Base-by-base conservation (phyloP, 345 rosid species). In the Litchi chinensis region DNA sequence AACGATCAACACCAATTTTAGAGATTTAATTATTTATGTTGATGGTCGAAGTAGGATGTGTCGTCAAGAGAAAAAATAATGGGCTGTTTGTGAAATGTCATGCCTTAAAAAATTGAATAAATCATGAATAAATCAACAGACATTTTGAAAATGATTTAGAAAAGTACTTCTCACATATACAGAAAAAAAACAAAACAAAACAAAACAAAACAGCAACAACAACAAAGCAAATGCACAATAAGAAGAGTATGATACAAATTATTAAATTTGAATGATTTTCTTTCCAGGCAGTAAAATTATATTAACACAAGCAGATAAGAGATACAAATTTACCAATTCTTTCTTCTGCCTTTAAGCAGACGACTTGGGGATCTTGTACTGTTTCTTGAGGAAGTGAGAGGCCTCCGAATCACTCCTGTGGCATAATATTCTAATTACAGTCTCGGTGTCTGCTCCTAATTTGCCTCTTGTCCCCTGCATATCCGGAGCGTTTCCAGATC, bases 321-420 rank as follows among this genome's bases (percentile, higher is more conserved):
- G 12, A 76, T 54, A 22, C 18, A 50, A 5, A 32, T 50, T 54
- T 75, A 8, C 62, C 65, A 50, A 13, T 46, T 5, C 43, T 4
- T 64, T 65, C 12, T 46, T 65, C 12, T 40, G 21, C 18, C 22
- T 28, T 56, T 86, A 89, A 10, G 83, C 88, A 6, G 87, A 84
- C 78, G 98, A 92, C 71, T 86, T 94, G 59, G 99, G 99, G 79
- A 96, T 89, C 82, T 89, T 93, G 89, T 90, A 94, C 86, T 96
- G 97, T 78, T 93, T 96, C 87, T 94, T 96, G 19, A 96, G 91
- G 87, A 93, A 96, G 68, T 89, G 91, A 41, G 98, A 90, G 41
- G 99, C 97, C 77, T 96, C 98, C 37, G 97, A 82, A 77, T 94
- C 99, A 43, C 85, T 85, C 79, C 98, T 86, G 84, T 96, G 99